Evolutionary conservation across 192 early-diverging fungal species (phyloP).

Genomic region (Backusella liffmaniae): DNA sequence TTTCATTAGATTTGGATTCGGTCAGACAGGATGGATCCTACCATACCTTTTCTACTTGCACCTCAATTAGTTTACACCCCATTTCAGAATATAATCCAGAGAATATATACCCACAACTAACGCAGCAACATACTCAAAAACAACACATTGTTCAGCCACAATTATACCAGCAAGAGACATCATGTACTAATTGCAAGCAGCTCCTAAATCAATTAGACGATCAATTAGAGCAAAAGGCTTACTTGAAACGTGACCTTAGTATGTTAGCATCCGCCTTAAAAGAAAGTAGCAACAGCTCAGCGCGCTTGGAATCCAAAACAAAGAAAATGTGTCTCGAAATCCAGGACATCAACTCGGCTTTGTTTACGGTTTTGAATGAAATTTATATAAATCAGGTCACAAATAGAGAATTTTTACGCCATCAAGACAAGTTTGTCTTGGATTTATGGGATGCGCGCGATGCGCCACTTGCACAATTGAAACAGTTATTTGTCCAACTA

Average conservation of each 20-base stretch:
- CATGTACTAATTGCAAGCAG: background rate
- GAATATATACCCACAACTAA: background rate
- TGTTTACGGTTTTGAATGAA: conserved; percentile 9
- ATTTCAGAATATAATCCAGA: background rate
- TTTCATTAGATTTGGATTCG: background rate
- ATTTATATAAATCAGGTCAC: background rate
- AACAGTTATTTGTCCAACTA: background rate
- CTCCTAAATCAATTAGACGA: conserved; percentile 3
- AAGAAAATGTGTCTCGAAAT: background rate
- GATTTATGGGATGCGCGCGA: background rate
- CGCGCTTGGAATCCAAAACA: background rate
- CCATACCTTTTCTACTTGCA: background rate
- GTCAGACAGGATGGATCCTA: background rate
- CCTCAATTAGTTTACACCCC: background rate
- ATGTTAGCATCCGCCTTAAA: background rate
- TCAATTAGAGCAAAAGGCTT: background rate
- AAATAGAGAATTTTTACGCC: background rate
- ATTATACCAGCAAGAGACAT: background rate
- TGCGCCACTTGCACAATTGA: background rate
- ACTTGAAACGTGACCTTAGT: conserved; percentile 4
- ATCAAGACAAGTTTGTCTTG: background rate
- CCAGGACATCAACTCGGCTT: background rate
- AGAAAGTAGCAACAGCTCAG: background rate
- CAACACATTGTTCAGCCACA: background rate
- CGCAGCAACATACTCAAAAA: background rate